Evolutionary conservation across 2,329 filamentous ascomycete genomes (phyloP), one percentile per base, ranked within the genome.

Genomic region (Parastagonospora avenae): DNA sequence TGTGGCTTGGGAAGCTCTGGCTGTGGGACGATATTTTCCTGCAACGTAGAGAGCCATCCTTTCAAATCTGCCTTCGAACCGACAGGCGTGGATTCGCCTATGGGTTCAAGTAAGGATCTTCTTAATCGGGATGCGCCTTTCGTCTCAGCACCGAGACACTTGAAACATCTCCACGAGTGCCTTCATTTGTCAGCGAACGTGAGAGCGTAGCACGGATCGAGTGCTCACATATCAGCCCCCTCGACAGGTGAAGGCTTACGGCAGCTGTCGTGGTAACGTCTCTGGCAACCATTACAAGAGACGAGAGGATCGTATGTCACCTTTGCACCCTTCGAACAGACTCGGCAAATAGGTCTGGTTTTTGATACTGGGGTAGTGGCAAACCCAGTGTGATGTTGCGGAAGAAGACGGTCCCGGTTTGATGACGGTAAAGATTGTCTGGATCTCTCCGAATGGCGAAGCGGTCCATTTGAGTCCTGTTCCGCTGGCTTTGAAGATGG

Each of bases 191-290:
- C 28, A 62, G 48, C 24, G n/a, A 27, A 32, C 7, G 41, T 27
- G 4, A 12, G 9, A n/a, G 14, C 1, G 16, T 27, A 14, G 19
- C 6, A 19, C 5, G 16, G n/a, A 19, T n/a, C 10, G 6, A 24
- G 15, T 6, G 38, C 57, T 48, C 53, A 64, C 60, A 42, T 27
- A 30, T 60, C 41, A 14, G 37, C 27, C 3, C 54, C 57, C 31
- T 45, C 42, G 12, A 28, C 19, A 6, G 58, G 52, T 8, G 50
- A 15, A 33, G 68, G 68, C 30, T 54, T 65, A 43, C 70, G 67
- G 46, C 74, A 76, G 14, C 64, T 62, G 32, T 66, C 61, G 52
- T 77, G 75, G 45, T 72, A 77, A 5, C 54, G 53, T 19, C 66
- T 63, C 4, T 48, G 47, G 53, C 75, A 77, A 4, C 56, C 55